phyloP scores from a whole-genome alignment of 2,329 filamentous ascomycete species.

The Verticillium albo-atrum region DNA sequence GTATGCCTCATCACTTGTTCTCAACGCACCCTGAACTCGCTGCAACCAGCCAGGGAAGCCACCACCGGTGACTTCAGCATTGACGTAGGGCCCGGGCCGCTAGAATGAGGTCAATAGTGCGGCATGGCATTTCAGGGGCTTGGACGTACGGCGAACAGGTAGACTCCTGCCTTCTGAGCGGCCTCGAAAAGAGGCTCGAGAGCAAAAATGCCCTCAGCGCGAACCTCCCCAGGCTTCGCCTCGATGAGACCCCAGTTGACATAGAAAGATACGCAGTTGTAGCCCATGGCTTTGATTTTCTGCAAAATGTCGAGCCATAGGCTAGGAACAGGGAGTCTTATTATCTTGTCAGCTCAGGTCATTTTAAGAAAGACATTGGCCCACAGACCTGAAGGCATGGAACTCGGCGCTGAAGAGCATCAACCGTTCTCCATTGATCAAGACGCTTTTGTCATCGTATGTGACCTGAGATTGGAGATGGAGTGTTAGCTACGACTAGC shows the following conservation, averaged over 20 bases:
- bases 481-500: not conserved
- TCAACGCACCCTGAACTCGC: slow-evolving; percentile 51
- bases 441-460: slow-evolving; percentile 64
- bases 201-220: slow-evolving; percentile 62
- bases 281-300: slow-evolving; percentile 69
- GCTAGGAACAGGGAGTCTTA: slow-evolving; percentile 25
- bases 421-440: slow-evolving; percentile 61
- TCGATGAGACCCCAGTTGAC: slow-evolving; percentile 68
- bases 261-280: slow-evolving; percentile 69
- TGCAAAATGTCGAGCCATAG: slow-evolving; percentile 64
- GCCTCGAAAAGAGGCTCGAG: slow-evolving; percentile 68
- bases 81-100: slow-evolving; percentile 63
- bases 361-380: not conserved
- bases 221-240: slow-evolving; percentile 61
- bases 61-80: slow-evolving; percentile 64
- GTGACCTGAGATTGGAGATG: slow-evolving; percentile 36
- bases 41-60: slow-evolving; percentile 72
- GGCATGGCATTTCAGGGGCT: not conserved
- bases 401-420: slow-evolving; percentile 65
- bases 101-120: not conserved
- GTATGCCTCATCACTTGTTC: slow-evolving; percentile 53
- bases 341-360: not conserved
- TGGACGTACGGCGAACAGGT: slow-evolving; percentile 51
- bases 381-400: slow-evolving; percentile 46
- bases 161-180: slow-evolving; percentile 62